A percentile compares a stretch with the other conserved stretches of the same genome.
phyloP scores from a whole-genome alignment of 805 yeast species.

The Kluyveromyces starmeri region DNA sequence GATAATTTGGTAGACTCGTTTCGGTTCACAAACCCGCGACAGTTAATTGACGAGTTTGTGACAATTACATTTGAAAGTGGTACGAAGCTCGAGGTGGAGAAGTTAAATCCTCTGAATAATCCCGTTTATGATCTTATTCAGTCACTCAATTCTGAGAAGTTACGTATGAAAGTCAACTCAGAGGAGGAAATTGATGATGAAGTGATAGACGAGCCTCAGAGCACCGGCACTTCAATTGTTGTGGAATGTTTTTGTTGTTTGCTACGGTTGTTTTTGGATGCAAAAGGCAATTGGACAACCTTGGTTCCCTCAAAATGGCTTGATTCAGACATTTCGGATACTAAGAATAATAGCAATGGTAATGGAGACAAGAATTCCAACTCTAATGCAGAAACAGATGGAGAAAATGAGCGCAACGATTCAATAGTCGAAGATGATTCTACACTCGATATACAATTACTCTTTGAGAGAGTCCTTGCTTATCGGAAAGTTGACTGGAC shows the following conservation, averaged over 20 bases:
- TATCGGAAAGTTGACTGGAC: constrained; percentile 64
- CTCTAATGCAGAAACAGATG: constrained; percentile 7
- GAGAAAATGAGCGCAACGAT: constrained; percentile 9
- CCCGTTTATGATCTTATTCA: constrained; percentile 1
- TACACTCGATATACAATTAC: constrained; percentile 3
- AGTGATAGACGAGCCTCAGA: constrained; percentile 17
- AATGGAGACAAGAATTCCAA: constrained; percentile 16
- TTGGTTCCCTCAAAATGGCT: constrained; percentile 26
- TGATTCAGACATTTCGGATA: constrained; percentile 9
- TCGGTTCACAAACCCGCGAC: constrained; percentile 23
- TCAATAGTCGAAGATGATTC: constrained; percentile 20
- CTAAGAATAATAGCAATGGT: constrained; percentile 1
- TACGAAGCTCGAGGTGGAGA: background rate
- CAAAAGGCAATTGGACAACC: constrained; percentile 27
- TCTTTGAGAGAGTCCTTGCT: constrained; percentile 36
- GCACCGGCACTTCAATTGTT: constrained; percentile 19
- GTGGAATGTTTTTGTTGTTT: constrained; percentile 25
- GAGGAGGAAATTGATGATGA: constrained; percentile 24
- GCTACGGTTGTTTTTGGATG: constrained; percentile 26
- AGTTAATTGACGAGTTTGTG: constrained; percentile 1
- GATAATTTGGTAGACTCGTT: constrained; percentile 25
- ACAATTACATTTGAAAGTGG: background rate
- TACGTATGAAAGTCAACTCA: constrained; percentile 7
- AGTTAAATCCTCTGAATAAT: background rate
- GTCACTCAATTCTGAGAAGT: constrained; percentile 2